Evolutionary conservation across 176 grass and related monocot species (phyloP), one percentile per base, ranked within the genome.

Genomic region (Carex scoparia): DNA sequence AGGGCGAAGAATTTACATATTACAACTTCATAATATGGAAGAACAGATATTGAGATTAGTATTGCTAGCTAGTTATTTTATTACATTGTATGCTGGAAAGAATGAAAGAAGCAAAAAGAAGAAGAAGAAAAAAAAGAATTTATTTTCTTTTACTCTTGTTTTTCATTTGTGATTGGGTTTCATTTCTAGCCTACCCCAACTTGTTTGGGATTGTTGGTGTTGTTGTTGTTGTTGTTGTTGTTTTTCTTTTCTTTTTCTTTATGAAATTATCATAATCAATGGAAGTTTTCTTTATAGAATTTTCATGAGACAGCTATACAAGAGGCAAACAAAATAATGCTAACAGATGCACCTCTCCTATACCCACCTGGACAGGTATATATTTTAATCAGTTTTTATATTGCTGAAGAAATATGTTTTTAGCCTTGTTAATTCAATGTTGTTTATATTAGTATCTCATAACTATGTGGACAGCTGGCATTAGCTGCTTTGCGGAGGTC

Each of bases 301-400:
- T 84, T 94, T 85, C 86, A 61, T 33, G 88, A 88, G 82, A 89
- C 85, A 33, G 88, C 89, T 5, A 85, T 90, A 75, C 81, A 27
- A 53, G 76, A 93, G 79, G 90, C 82, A 89, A 92, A 98, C 83
- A 93, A 84, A 91, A 92, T 98, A 84, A 95, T 98, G 93, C 79
- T 98, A 72, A 98, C 91, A 78, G 93, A 98, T 83, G 89, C 89
- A 81, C 95, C 95, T 88, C 93, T 98, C 87, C 91, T 98, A 15
- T 98, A 92, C 79, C 78, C 93, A 78, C 93, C 95, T 87, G 95
- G 91, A 61, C 95, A 98, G 93, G 95, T 98, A 87, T 81, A 61
- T 48, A 18, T 85, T 84, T 68, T 77, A 75, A 80, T 81, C 44
- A 81, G 62, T 32, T 66, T 28, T 19, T n/a, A 79, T 12, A 28